Evolutionary conservation across 345 rosid species (phyloP).

Genomic region (Cochlearia excelsa): DNA sequence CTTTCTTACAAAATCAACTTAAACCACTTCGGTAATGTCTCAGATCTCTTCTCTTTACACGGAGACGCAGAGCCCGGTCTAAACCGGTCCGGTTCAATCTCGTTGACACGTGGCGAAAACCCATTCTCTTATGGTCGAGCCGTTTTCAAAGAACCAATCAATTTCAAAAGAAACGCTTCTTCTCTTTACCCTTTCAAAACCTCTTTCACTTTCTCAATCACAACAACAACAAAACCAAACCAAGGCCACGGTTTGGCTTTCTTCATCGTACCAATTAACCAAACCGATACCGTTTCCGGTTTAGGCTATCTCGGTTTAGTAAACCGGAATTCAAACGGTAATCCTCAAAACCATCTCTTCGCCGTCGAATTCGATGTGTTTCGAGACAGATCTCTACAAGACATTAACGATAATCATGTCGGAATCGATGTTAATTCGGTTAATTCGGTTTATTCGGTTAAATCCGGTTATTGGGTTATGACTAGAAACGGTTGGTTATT

Average conservation of each 20-base stretch:
- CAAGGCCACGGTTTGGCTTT: conserved; percentile 37
- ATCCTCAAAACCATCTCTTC: conserved; percentile 29
- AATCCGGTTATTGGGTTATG: conserved; percentile 39
- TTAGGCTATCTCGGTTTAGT: conserved; percentile 37
- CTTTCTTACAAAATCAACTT: conserved; percentile 30
- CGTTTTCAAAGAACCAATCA: conserved; percentile 20
- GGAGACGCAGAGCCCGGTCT: conserved; percentile 29
- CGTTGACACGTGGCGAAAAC: conserved; percentile 12
- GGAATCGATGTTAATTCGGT: conserved; percentile 43
- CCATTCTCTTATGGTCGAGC: conserved; percentile 37
- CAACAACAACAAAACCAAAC: conserved; percentile 17
- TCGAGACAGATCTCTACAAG: conserved; percentile 28
- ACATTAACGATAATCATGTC: conserved; percentile 42
- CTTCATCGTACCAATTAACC: conserved; percentile 20
- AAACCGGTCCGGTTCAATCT: conserved; percentile 17
- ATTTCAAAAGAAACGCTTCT: conserved; percentile 21
- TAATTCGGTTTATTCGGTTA: conserved; percentile 28
- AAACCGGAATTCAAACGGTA: conserved; percentile 36
- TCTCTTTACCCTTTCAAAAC: conserved; percentile 29
- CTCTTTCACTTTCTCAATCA: conserved; percentile 41
- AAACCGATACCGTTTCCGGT: conserved; percentile 27
- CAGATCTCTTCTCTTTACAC: conserved; percentile 17
- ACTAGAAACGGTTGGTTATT: conserved; percentile 33
- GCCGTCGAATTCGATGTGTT: conserved; percentile 37
- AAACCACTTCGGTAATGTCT: conserved; percentile 23